Percentiles rank a stretch among this genome's conserved stretches.
Evolutionary conservation across 805 yeast genomes (phyloP).

Genomic region (Wickerhamiella nectarea): DNA sequence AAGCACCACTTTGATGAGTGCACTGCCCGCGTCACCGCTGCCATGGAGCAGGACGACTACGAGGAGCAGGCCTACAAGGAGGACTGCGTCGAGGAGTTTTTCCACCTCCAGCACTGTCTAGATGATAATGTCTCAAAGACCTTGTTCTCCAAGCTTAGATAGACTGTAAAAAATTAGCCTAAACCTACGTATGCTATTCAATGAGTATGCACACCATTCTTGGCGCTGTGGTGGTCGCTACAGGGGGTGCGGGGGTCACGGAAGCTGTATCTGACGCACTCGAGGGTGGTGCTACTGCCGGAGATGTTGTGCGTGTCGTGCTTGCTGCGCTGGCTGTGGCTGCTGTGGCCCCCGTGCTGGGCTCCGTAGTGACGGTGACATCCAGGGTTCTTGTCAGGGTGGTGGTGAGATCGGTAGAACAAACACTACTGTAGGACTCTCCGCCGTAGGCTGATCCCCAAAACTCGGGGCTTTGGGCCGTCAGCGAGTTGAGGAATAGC

Average conservation of each 20-base stretch:
- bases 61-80: conserved; percentile 73
- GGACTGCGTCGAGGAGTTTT: conserved; percentile 96
- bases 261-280: not conserved
- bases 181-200: not conserved
- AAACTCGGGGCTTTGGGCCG: conserved; percentile 5
- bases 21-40: conserved; percentile 85
- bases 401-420: not conserved
- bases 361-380: not conserved
- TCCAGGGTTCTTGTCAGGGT: not conserved
- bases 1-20: conserved; percentile 90
- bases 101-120: conserved; percentile 89
- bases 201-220: not conserved
- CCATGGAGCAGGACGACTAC: conserved; percentile 67
- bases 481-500: not conserved
- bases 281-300: too few species aligned
- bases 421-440: not conserved
- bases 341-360: too few species aligned
- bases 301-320: too few species aligned
- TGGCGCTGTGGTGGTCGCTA: not conserved
- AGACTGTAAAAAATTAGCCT: conserved; percentile 16
- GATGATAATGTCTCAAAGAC: conserved; percentile 87
- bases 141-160: conserved; percentile 75
- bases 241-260: not conserved
- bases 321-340: too few species aligned
- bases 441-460: conserved; percentile 7